Base-by-base conservation (phyloP, 768 basidiomycete species). In the Mycena polygramma region DNA sequence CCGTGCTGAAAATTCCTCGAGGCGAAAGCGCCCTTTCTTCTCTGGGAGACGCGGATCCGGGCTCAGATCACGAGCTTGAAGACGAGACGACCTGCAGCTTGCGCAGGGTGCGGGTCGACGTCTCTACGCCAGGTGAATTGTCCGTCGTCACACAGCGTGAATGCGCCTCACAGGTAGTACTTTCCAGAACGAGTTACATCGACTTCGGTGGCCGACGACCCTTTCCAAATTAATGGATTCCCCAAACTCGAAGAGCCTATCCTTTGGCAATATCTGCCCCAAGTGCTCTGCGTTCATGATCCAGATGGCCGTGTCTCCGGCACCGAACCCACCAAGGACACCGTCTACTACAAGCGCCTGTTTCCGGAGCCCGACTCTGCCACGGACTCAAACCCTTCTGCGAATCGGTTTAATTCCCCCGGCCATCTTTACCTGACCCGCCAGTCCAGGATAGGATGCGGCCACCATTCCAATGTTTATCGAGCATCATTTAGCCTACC, bases 401-500 rank as follows among this genome's bases (percentile, higher is more conserved):
- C 45, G 30, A 51, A 30, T 41, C 45, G 15, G 7, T 17, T 46
- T 35, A 48, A 63, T 22, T 51, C 61, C n/a, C 58, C 63, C 53
- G 55, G 63, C 2, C 62, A 73, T 43, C 63, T 77, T 2, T 72
- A 77, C 54, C 63, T 77, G 11, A 69, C 70, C 13, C 73, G 72
- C 19, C 57, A 75, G 13, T 69, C 71, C 51, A 62, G 72, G 22
- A 55, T 77, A 20, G 77, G 77, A 6, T 54, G 64, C 20, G 77
- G 77, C 11, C 67, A 73, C 53, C 77, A 78, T 57, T 75, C 77
- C 6, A 70, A 75, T 41, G 87, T 87, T 6, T 81, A 83, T 69
- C 79, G 79, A 24, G 81, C 79, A 2, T 76, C 81, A 14, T 79
- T 86, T 71, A 79, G 79, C 6, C 75, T 87, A 2, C 84, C 87